Base-by-base conservation (phyloP, 2,329 filamentous ascomycete species). In the Calonectria pteridis region DNA sequence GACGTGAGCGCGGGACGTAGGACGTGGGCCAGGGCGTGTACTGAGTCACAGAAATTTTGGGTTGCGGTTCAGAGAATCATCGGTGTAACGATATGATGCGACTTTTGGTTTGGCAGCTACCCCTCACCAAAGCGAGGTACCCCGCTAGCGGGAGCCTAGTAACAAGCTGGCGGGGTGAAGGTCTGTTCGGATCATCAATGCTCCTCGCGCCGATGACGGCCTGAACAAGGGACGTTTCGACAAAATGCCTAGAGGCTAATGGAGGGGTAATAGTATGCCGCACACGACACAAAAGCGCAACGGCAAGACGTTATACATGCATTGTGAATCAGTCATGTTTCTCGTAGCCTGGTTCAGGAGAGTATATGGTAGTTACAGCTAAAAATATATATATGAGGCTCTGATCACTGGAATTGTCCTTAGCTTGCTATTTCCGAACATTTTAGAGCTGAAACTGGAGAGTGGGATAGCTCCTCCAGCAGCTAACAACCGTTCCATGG, bases 1-100 rank as follows among this genome's bases (percentile, higher is more conserved):
- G 70, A 72, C 58, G 46, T 73, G 71, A 73, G 58, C 71, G 71
- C 62, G 59, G 68, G 49, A 58, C 72, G 76, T 79, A 59, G 69
- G 68, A 73, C 73, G 77, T 76, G 65, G 71, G 59, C 74, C 71
- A 72, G 73, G 72, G 69, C 75, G 72, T 77, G 69, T 75, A 73
- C 74, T 82, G 81, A 86, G 84, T 87, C 85, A 86, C 85, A 84
- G 80, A 82, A 85, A 84, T 83, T 85, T 85, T 83, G 82, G 78
- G 73, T 75, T 74, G 72, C 71, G 49, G 75, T 78, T 76, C 67
- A 62, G 70, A 50, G 37, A 49, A 59, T 23, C 35, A 53, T 65
- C 49, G 26, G 49, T 40, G 37, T 49, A 51, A 50, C 55, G 64
- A 71, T 74, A 74, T 50, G 46, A 35, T 58, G 58, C 35, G 29